Evolutionary conservation across 164 flowering plant species (phyloP).

Genomic region (Magnolia officinalis): DNA sequence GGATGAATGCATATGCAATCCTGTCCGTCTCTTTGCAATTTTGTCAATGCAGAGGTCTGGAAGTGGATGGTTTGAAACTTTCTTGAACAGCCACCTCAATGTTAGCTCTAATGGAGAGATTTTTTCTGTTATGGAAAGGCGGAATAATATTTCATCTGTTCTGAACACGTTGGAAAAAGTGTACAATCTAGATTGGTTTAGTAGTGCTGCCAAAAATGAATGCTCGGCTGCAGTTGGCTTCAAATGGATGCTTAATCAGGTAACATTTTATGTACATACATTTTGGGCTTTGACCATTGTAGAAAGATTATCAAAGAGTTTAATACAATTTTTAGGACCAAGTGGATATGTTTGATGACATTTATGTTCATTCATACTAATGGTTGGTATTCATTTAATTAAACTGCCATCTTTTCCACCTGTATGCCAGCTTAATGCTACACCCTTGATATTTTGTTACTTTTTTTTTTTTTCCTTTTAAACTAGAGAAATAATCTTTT

Average conservation of each 20-base stretch:
- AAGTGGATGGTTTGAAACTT: conserved; percentile 56
- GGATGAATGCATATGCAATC: conserved; percentile 44
- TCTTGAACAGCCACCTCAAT: conserved; percentile 43
- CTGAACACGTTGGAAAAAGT: conserved; percentile 35
- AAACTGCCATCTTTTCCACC: too few species aligned
- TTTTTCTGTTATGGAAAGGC: conserved; percentile 31
- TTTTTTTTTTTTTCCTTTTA: too few species aligned
- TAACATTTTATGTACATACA: conserved; percentile 1
- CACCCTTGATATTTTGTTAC: too few species aligned
- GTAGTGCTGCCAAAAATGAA: conserved; percentile 47
- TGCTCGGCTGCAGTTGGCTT: conserved; percentile 53
- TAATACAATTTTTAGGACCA: too few species aligned
- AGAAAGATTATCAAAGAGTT: neutral
- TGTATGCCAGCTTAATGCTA: too few species aligned
- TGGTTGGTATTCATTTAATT: too few species aligned
- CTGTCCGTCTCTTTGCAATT: conserved; percentile 41
- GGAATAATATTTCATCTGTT: conserved; percentile 36
- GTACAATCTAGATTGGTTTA: conserved; percentile 43
- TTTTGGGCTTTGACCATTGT: too few species aligned
- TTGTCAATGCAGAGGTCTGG: conserved; percentile 54
- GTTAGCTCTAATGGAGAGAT: conserved; percentile 51
- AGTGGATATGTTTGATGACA: too few species aligned
- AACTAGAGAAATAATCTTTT: too few species aligned
- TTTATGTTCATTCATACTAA: too few species aligned
- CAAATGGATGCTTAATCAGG: conserved; percentile 62